These are phyloP conservation scores for Lachancea quebecensis DNA, from an alignment of 805 yeast species.

Conservation along the genomic window DNA sequence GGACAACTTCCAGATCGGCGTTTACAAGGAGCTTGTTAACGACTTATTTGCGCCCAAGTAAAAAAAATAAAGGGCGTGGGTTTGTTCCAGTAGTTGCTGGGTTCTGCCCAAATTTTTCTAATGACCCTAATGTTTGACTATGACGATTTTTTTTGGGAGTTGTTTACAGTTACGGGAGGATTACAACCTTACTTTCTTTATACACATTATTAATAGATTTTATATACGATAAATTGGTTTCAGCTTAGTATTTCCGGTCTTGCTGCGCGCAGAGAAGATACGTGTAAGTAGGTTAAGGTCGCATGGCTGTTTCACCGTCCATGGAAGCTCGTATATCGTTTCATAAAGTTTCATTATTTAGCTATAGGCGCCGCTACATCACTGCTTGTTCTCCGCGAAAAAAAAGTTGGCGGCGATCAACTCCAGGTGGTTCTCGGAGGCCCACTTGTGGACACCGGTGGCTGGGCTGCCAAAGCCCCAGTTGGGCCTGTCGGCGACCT, in stretches of 20 bases:
- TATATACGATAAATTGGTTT: constrained; percentile 1
- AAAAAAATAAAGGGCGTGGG: background rate
- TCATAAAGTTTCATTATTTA: background rate
- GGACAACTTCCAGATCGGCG: constrained; percentile 34
- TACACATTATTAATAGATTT: background rate
- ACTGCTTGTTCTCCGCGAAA: constrained; percentile 53
- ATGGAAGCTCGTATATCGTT: no score
- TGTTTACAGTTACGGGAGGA: background rate
- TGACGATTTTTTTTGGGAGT: background rate
- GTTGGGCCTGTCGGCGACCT: constrained; percentile 26
- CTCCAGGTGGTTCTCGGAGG: constrained; percentile 50
- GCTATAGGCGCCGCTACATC: background rate
- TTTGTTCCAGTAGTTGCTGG: no score
- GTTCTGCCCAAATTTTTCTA: background rate
- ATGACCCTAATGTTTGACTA: background rate
- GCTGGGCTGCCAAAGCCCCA: constrained; percentile 89
- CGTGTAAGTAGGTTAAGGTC: background rate
- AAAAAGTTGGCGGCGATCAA: constrained; percentile 78
- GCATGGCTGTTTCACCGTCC: no score
- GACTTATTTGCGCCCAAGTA: constrained; percentile 17
- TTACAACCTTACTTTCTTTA: background rate
- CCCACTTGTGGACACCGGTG: constrained; percentile 71
- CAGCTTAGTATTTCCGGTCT: background rate
- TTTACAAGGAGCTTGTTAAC: constrained; percentile 29
- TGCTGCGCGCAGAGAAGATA: background rate